Conservation (phyloP, 1,139 yeast genomes). For the Geotrichum klebahnii region DNA sequence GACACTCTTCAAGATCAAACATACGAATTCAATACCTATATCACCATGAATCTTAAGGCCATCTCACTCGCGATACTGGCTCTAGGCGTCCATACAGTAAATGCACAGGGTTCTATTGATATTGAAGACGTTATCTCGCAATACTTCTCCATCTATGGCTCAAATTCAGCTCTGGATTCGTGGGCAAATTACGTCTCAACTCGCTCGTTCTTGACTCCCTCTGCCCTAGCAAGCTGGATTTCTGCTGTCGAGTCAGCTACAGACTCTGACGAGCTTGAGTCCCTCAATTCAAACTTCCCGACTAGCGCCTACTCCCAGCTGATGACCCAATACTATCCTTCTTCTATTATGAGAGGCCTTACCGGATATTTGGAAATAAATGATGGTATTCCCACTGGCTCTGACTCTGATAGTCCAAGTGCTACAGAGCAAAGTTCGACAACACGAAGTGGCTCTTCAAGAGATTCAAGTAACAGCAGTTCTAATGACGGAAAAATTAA, state of each 20-base stretch:
- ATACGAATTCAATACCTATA: not conserved
- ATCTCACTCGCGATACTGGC: not conserved
- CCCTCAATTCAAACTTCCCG: not conserved
- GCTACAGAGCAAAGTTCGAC: not conserved
- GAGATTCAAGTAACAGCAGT: not conserved
- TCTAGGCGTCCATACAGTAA: not conserved
- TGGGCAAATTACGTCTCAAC: constrained; percentile 2
- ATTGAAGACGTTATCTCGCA: not conserved
- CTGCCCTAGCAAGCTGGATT: not conserved
- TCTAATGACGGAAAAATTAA: not conserved
- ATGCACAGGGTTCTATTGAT: not conserved
- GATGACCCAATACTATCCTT: not conserved
- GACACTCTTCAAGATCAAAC: not conserved
- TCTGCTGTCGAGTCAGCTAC: not conserved
- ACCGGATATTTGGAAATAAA: not conserved
- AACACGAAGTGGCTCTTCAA: not conserved
- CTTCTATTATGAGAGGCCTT: not conserved
- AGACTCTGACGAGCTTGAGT: not conserved
- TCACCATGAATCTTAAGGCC: not conserved
- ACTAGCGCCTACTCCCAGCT: not conserved
- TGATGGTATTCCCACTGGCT: not conserved
- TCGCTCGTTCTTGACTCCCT: constrained; percentile 1
- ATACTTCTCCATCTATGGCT: not conserved
- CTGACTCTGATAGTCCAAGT: not conserved
- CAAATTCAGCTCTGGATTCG: constrained; percentile 1